These are phyloP conservation scores for Gaertneriomyces semiglobifer DNA, from an alignment of 192 early-diverging fungal genomes.

Conservation along the genomic window DNA sequence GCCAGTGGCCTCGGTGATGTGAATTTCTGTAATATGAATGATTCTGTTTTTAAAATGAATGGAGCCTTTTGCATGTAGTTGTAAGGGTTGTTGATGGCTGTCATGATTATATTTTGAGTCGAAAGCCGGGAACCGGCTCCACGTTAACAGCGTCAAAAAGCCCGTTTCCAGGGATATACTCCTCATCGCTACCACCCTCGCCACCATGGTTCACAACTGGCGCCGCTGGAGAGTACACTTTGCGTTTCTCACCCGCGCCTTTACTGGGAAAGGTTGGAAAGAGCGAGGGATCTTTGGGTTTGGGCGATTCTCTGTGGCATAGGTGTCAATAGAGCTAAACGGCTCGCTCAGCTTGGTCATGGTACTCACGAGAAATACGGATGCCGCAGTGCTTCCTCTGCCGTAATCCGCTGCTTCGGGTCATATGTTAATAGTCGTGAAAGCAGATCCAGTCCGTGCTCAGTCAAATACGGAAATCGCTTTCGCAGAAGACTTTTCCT, in stretches of 20 bases:
- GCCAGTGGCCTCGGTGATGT: no score
- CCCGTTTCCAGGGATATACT: neutral
- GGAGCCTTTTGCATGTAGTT: no score
- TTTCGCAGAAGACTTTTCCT: slow-evolving; percentile 35
- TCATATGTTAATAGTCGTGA: slow-evolving; percentile 74
- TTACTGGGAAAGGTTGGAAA: slow-evolving; percentile 88
- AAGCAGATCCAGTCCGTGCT: slow-evolving; percentile 77
- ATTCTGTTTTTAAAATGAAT: no score
- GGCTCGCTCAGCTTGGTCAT: neutral
- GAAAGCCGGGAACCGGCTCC: slow-evolving; percentile 20
- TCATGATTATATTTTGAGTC: slow-evolving; percentile 16
- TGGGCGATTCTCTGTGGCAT: slow-evolving; percentile 63
- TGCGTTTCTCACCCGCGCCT: slow-evolving; percentile 31
- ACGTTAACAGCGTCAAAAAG: slow-evolving; percentile 20
- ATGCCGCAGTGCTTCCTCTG: slow-evolving; percentile 84
- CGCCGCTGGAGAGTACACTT: slow-evolving; percentile 28
- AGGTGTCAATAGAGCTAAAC: neutral
- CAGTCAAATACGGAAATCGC: slow-evolving; percentile 59
- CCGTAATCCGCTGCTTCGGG: slow-evolving; percentile 82
- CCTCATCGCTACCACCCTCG: slow-evolving; percentile 13
- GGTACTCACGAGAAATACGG: slow-evolving; percentile 57
- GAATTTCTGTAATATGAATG: no score
- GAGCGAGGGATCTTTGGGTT: slow-evolving; percentile 86
- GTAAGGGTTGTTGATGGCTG: no score
- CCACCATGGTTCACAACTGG: slow-evolving; percentile 22